Conservation (phyloP, 345 rosid species). For the Rhodamnia rubescens region DNA sequence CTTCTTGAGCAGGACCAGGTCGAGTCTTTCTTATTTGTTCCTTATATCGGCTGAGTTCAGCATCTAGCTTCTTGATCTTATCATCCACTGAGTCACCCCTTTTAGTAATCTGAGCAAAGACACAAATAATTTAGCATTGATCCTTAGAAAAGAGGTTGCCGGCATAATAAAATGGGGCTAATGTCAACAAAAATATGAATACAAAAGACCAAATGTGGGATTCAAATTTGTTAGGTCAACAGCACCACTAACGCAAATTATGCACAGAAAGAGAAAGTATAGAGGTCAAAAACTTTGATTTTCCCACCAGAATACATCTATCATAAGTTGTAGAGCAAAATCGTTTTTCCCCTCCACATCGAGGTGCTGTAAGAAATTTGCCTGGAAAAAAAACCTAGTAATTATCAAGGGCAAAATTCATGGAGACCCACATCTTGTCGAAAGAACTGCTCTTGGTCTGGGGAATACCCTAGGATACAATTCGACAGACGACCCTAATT, state of each 20-base stretch:
- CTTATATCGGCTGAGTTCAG: conserved; percentile 70
- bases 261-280: too few relatives aligned
- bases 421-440: background rate
- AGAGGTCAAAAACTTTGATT: too few relatives aligned
- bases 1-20: conserved; percentile 98
- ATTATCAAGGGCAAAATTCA: background rate
- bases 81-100: conserved; percentile 21
- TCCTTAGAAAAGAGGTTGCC: background rate
- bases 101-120: conserved; percentile 22
- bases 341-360: too few relatives aligned
- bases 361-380: too few relatives aligned
- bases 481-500: background rate
- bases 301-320: too few relatives aligned
- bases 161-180: background rate
- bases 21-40: conserved; percentile 87
- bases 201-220: background rate
- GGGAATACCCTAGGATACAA: too few relatives aligned
- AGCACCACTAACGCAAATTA: too few relatives aligned
- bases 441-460: too few relatives aligned
- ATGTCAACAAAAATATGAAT: background rate
- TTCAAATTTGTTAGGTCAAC: too few relatives aligned
- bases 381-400: background rate
- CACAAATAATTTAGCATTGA: background rate
- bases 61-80: conserved; percentile 54
- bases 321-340: too few relatives aligned